Percentiles rank a stretch among this genome's conserved stretches.
Evolutionary conservation across 2,329 filamentous ascomycete species (phyloP).

Genomic region (Ceratocystis alfenasii): DNA sequence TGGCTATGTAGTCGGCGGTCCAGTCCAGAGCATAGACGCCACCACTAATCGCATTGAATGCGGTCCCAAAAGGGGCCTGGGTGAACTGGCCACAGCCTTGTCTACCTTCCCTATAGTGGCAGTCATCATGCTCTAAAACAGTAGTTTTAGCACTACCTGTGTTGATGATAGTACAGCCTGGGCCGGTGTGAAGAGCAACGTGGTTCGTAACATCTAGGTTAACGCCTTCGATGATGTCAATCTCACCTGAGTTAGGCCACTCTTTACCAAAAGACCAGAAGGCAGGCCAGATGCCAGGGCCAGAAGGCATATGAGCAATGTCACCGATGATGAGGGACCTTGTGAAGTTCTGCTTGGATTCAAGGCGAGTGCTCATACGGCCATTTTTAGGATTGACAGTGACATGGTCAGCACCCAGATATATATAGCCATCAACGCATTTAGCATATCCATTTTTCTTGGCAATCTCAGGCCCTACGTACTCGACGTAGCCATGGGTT

Average conservation of each 20-base stretch:
- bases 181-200: conserved; percentile 56
- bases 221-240: conserved; percentile 71
- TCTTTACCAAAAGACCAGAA: conserved; percentile 56
- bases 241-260: conserved; percentile 62
- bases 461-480: conserved; percentile 49
- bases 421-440: conserved; percentile 43
- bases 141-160: conserved; percentile 39
- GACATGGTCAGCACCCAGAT: conserved; percentile 56
- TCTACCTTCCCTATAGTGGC: conserved; percentile 42
- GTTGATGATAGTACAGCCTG: conserved; percentile 46
- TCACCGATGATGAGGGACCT: conserved; percentile 62
- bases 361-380: conserved; percentile 57
- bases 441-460: conserved; percentile 46
- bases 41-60: conserved; percentile 58
- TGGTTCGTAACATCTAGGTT: conserved; percentile 48
- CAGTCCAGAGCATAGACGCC: conserved; percentile 68
- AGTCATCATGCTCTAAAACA: conserved; percentile 40
- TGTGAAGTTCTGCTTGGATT: conserved; percentile 53
- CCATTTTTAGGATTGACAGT: conserved; percentile 46
- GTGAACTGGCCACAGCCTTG: conserved; percentile 49
- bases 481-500: conserved; percentile 63
- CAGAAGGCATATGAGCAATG: conserved; percentile 63
- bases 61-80: conserved; percentile 47
- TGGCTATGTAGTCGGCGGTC: conserved; percentile 56
- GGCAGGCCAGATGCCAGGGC: conserved; percentile 61